These are phyloP conservation scores for Prunus yedoensis DNA, from an alignment of 331 rosid species.

Conservation along the genomic window DNA sequence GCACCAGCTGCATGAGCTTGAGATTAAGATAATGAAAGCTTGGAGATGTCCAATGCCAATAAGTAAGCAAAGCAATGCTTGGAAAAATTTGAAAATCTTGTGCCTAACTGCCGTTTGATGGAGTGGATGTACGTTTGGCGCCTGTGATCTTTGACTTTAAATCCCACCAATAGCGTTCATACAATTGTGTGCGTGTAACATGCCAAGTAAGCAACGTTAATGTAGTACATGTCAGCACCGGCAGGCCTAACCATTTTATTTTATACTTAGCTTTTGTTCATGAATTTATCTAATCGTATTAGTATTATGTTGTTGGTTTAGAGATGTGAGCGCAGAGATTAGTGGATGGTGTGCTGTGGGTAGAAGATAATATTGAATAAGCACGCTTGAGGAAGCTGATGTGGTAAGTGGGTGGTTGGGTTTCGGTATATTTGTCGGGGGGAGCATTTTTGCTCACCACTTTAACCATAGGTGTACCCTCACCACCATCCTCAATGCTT, in stretches of 20 bases:
- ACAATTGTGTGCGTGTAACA: conserved; percentile 21
- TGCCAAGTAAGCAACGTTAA: conserved; percentile 17
- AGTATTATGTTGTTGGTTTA: neutral
- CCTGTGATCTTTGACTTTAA: conserved; percentile 59
- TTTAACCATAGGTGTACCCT: too few relatives aligned
- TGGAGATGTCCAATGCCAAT: conserved; percentile 23
- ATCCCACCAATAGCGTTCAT: conserved; percentile 14
- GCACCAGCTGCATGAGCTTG: conserved; percentile 16
- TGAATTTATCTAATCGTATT: neutral
- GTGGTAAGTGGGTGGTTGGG: conserved; percentile 11
- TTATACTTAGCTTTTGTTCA: neutral
- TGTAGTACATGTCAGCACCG: conserved; percentile 48
- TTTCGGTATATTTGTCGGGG: conserved; percentile 31
- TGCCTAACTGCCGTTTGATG: conserved; percentile 64
- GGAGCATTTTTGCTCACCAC: too few relatives aligned
- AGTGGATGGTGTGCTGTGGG: conserved; percentile 47
- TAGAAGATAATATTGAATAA: conserved; percentile 39
- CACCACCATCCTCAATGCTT: too few relatives aligned
- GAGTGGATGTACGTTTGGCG: conserved; percentile 43
- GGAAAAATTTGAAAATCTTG: neutral
- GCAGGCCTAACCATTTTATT: conserved; percentile 30
- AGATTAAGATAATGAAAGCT: neutral
- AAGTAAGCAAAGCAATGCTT: conserved; percentile 20
- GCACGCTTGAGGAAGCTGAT: conserved; percentile 31
- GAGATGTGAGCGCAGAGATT: conserved; percentile 30